Evolutionary conservation across 768 basidiomycete genomes (phyloP).

Genomic region (Phlegmacium glaucopus): DNA sequence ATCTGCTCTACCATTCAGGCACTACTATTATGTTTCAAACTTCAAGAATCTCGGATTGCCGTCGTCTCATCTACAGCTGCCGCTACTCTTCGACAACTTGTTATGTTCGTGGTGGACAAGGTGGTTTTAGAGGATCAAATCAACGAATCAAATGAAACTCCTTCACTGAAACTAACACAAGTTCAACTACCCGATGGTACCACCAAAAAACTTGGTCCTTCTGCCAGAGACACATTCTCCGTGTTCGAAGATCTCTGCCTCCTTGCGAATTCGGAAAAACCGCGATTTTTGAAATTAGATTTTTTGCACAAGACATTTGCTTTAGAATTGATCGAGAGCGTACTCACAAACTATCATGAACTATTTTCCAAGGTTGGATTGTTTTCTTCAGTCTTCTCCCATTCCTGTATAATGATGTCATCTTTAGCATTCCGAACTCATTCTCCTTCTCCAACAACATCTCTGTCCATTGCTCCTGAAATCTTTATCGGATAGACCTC

Average conservation of each 20-base stretch:
- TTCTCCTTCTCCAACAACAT: constrained; percentile 84
- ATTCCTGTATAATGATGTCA: neutral
- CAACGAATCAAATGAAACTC: constrained; percentile 31
- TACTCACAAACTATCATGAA: constrained; percentile 88
- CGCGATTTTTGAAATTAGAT: constrained; percentile 78
- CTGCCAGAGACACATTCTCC: constrained; percentile 79
- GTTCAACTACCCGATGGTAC: constrained; percentile 67
- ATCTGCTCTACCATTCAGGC: constrained; percentile 49
- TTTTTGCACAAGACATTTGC: constrained; percentile 91
- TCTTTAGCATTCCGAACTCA: constrained; percentile 71
- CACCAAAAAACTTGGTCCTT: constrained; percentile 60
- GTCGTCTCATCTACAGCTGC: constrained; percentile 98
- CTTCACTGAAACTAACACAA: constrained; percentile 31
- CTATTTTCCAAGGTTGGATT: constrained; percentile 75
- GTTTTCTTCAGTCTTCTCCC: neutral
- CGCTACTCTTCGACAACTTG: constrained; percentile 90
- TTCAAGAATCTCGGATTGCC: constrained; percentile 93
- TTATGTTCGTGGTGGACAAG: constrained; percentile 98
- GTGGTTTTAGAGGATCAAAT: constrained; percentile 73
- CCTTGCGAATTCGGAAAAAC: constrained; percentile 77
- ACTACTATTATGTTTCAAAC: constrained; percentile 88
- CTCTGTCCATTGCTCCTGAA: constrained; percentile 89
- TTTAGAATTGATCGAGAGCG: constrained; percentile 95
- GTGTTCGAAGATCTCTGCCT: constrained; percentile 93
- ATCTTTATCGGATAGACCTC: constrained; percentile 73